A percentile compares a stretch with the other conserved stretches of the same genome.
These are phyloP conservation scores for Isatis tinctoria DNA, from an alignment of 345 rosid species.

Conservation along the genomic window DNA sequence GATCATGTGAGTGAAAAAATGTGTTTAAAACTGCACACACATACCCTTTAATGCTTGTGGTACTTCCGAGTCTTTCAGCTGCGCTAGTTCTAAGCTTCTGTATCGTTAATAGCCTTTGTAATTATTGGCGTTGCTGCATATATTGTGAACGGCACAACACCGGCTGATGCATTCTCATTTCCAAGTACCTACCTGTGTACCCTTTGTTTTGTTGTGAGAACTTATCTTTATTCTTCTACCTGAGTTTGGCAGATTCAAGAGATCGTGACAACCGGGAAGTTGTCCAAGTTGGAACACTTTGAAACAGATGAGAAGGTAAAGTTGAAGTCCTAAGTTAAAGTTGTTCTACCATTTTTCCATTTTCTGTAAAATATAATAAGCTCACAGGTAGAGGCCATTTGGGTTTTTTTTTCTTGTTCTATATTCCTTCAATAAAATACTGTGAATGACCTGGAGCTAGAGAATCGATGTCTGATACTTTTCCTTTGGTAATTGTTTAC, in stretches of 20 bases:
- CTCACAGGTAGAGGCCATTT: not conserved
- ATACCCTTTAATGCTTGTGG: not conserved
- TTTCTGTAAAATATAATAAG: not conserved
- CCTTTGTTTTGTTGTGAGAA: not conserved
- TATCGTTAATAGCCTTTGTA: not conserved
- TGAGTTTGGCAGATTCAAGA: slow-evolving; percentile 73
- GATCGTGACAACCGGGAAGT: slow-evolving; percentile 76
- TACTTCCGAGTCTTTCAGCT: not conserved
- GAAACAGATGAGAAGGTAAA: slow-evolving; percentile 92
- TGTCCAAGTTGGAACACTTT: slow-evolving; percentile 92
- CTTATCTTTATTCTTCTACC: not conserved
- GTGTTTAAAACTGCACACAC: not conserved
- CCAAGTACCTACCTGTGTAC: not conserved
- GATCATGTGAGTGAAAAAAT: slow-evolving; percentile 74
- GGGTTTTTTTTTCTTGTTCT: not conserved
- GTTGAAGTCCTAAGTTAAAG: not conserved
- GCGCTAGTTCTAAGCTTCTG: not conserved
- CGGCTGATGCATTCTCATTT: not conserved
- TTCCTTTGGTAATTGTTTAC: not conserved
- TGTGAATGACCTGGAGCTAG: slow-evolving; percentile 1
- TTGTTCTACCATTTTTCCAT: not conserved
- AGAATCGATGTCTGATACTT: not conserved
- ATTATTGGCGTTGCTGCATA: not conserved
- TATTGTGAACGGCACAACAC: not conserved
- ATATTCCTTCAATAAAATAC: not conserved